Conservation (phyloP, 192 early-diverging fungal genomes). For the Borealophlyctis nickersoniae region DNA sequence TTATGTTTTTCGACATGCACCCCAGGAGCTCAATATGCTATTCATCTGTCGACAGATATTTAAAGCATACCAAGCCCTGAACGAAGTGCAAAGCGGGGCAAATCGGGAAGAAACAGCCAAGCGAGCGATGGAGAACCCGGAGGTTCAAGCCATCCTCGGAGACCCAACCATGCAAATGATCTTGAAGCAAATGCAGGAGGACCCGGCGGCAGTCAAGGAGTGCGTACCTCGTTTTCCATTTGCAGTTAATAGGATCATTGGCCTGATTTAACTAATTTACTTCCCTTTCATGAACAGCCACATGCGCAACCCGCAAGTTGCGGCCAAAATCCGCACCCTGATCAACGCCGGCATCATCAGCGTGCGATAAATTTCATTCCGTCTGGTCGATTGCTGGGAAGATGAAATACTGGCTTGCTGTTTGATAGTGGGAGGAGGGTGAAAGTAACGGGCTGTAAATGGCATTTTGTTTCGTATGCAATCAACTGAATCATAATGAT, state of each 20-base stretch:
- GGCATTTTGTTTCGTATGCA: no score
- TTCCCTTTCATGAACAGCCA: conserved; percentile 47
- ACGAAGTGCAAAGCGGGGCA: conserved; percentile 50
- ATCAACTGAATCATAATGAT: no score
- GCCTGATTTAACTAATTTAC: conserved; percentile 20
- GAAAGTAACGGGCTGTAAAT: no score
- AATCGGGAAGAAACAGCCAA: conserved; percentile 77
- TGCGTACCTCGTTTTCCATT: conserved; percentile 36
- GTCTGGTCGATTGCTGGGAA: no score
- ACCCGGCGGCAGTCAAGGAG: conserved; percentile 88
- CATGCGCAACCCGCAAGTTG: conserved; percentile 90
- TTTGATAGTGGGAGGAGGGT: no score
- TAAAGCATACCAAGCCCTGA: conserved; percentile 80
- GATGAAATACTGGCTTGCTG: no score
- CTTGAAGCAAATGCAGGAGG: conserved; percentile 94
- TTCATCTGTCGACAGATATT: conserved; percentile 42
- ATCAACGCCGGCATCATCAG: conserved; percentile 76
- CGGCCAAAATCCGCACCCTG: conserved; percentile 91
- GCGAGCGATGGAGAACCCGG: conserved; percentile 88
- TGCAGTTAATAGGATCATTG: conserved; percentile 15
- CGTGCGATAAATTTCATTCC: conserved; percentile 21
- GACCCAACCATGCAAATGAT: conserved; percentile 98
- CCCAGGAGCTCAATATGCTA: conserved; percentile 5
- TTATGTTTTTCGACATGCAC: not conserved
- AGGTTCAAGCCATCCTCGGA: conserved; percentile 77